Evolutionary conservation across 345 rosid species (phyloP).

Genomic region (Murraya paniculata): DNA sequence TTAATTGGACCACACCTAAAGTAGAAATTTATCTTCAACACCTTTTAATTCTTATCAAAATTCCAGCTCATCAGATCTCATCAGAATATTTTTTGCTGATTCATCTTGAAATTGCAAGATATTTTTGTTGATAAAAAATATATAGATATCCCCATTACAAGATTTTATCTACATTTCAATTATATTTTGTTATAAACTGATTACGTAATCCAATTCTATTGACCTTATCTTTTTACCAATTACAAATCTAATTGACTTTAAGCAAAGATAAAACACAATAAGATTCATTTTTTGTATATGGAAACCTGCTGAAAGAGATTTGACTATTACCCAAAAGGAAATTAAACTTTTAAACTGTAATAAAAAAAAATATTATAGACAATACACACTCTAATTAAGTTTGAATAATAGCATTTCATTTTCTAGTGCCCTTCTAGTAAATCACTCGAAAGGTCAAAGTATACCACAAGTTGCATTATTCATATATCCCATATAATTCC

Average conservation of each 20-base stretch:
- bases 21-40: not conserved
- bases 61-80: not conserved
- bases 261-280: not conserved
- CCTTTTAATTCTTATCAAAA: not conserved
- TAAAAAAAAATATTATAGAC: not conserved
- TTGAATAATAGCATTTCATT: not conserved
- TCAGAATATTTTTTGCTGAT: constrained; percentile 4
- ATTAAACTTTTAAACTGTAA: not conserved
- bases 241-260: too few relatives aligned
- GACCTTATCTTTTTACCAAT: too few relatives aligned
- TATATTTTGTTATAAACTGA: not conserved
- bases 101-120: not conserved
- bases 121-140: not conserved
- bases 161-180: not conserved
- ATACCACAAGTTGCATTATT: not conserved
- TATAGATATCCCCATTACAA: not conserved
- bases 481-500: not conserved
- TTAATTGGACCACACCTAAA: not conserved
- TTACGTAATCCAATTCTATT: not conserved
- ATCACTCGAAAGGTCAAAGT: not conserved
- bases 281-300: not conserved
- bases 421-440: not conserved
- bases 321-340: not conserved
- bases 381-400: not conserved
- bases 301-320: not conserved